Base-by-base conservation (phyloP, 306 rosid genomes). In the Senna siamea region DNA sequence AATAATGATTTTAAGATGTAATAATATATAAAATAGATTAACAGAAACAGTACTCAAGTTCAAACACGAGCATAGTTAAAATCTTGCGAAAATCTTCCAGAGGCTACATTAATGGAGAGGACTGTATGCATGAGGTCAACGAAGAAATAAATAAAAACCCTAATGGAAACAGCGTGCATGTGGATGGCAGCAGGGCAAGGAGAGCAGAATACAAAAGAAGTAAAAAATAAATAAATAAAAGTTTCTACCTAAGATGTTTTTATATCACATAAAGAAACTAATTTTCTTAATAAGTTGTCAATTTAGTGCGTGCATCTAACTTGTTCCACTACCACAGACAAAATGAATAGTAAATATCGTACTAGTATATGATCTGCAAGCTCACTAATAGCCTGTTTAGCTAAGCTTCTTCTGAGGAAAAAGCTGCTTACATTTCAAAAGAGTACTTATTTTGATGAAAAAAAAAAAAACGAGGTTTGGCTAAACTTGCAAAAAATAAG, bases 1-100 rank as follows among this genome's bases (percentile, higher is more conserved):
- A 51, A 85, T 41, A 73, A 19, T 61, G 67, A 54, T 50, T 41
- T 1, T 10, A 8, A 8, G 47, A 7, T 2, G 85, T 41, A 73
- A 17, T 59, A 60, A 53, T 48, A 64, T 6, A 55, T 10, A 62
- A 50, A 61, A 38, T 22, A 37, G 28, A 65, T 57, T 12, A 50
- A 23, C 20, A 32, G 30, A 44, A 15, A 60, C 35, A 76, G 14
- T 7, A 59, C 66, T 35, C 66, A 60, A 61, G 47, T 41, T 61
- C 28, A 35, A 35, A 26, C 67, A 18, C 35, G n/a, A 8, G n/a
- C 28, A 61, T 61, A 37, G 28, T 37, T 35, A 3, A 61, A 18
- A 61, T 61, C 67, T 61, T 61, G 47, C 30, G 18, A 0, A 18
- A 47, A 61, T 35, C 15, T 37, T 61, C 4, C 41, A 61, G 41